A percentile compares a stretch with the other conserved stretches of the same genome.
Conservation (phyloP, 768 basidiomycete genomes). For the Neoboletus magnificus region DNA sequence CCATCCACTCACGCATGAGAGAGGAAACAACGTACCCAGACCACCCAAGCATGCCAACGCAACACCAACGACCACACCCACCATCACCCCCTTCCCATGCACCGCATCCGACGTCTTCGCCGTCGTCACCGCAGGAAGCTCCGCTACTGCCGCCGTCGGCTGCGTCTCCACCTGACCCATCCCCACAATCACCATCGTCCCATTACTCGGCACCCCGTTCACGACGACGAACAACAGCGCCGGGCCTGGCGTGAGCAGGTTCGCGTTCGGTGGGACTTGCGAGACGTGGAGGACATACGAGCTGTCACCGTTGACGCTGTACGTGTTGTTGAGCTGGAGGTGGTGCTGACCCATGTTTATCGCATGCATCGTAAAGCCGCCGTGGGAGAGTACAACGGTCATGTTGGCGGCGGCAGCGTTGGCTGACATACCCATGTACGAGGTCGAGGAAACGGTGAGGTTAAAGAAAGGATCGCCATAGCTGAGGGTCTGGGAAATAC, state of each 20-base stretch:
- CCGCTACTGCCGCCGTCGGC: too few relatives aligned
- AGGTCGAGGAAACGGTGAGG: too few relatives aligned
- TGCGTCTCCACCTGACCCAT: too few relatives aligned
- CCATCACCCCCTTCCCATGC: not conserved
- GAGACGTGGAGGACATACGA: too few relatives aligned
- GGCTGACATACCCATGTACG: constrained; percentile 57
- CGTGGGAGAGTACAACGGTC: constrained; percentile 75
- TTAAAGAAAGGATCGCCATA: too few relatives aligned
- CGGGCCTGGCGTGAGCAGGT: constrained; percentile 88
- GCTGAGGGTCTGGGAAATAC: too few relatives aligned
- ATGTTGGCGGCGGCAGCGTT: constrained; percentile 73
- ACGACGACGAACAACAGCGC: constrained; percentile 80
- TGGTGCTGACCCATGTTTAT: constrained; percentile 88
- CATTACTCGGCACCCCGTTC: too few relatives aligned
- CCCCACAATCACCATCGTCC: too few relatives aligned
- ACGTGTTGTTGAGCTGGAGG: constrained; percentile 82
- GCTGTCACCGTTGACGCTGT: constrained; percentile 72
- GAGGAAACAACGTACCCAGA: not conserved
- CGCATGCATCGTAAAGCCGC: too few relatives aligned
- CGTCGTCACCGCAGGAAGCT: constrained; percentile 40
- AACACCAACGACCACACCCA: too few relatives aligned
- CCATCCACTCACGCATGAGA: not conserved
- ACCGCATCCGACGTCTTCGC: not conserved
- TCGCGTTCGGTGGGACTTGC: constrained; percentile 81
- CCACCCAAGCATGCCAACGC: not conserved